Conservation (phyloP, 345 rosid genomes). For the Hibiscus trionum region DNA sequence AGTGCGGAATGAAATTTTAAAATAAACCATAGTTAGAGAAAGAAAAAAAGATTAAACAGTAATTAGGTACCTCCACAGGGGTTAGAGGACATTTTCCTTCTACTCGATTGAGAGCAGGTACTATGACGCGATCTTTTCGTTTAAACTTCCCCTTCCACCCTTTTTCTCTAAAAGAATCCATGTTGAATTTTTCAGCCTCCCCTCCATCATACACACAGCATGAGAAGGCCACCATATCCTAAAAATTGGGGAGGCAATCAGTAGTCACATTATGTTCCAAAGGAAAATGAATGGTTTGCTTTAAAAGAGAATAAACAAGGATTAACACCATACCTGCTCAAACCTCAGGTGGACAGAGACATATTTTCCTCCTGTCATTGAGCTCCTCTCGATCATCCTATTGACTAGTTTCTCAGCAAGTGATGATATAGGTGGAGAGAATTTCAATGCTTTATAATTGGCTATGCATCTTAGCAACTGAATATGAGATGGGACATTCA, state of each 20-base stretch:
- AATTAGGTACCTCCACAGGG: slow-evolving; percentile 70
- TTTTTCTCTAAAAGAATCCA: slow-evolving; percentile 60
- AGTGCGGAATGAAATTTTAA: background rate
- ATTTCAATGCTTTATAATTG: slow-evolving; percentile 76
- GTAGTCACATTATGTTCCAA: background rate
- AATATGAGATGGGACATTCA: slow-evolving; percentile 79
- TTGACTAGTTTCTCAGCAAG: slow-evolving; percentile 56
- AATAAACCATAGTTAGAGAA: background rate
- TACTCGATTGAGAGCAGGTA: slow-evolving; percentile 69
- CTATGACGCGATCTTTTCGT: slow-evolving; percentile 50
- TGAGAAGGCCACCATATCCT: slow-evolving; percentile 99
- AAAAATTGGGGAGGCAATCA: slow-evolving; percentile 11
- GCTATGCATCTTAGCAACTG: slow-evolving; percentile 83
- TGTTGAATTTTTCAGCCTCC: slow-evolving; percentile 53
- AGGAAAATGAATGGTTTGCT: background rate
- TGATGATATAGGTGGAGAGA: slow-evolving; percentile 50
- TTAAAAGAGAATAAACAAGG: background rate
- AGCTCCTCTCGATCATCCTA: slow-evolving; percentile 71
- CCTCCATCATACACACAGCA: slow-evolving; percentile 90
- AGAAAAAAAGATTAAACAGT: background rate
- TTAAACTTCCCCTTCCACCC: slow-evolving; percentile 86
- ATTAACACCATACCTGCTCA: slow-evolving; percentile 59
- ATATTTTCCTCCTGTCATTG: slow-evolving; percentile 64
- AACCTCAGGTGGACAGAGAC: slow-evolving; percentile 82
- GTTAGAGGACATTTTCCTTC: slow-evolving; percentile 92